Evolutionary conservation across 352 stramenopile species (phyloP).

Genomic region (Pelagophyceae sp.): DNA sequence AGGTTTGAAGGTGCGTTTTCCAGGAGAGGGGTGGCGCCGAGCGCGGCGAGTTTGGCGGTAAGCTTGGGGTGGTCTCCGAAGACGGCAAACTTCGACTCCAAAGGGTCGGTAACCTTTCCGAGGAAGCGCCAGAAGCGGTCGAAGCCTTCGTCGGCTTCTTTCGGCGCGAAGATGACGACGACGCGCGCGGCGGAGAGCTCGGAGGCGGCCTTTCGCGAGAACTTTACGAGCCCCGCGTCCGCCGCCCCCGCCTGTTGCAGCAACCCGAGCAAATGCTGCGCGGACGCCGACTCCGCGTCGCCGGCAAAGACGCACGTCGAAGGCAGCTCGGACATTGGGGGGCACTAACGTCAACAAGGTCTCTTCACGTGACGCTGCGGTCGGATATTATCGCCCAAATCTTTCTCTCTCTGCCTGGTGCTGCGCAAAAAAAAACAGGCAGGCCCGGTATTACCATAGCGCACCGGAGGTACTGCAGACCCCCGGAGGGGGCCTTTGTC

Average conservation of each 20-base stretch:
- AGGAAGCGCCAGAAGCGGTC: slow-evolving; percentile 20
- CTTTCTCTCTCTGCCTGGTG: too few species aligned
- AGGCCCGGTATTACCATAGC: too few species aligned
- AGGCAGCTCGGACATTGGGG: too few species aligned
- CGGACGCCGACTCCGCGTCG: too few species aligned
- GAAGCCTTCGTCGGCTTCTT: neutral
- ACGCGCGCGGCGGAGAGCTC: neutral
- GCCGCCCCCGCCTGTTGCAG: neutral
- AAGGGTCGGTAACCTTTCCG: neutral
- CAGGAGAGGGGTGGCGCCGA: neutral
- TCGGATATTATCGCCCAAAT: too few species aligned
- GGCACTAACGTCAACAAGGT: too few species aligned
- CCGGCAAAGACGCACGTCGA: too few species aligned
- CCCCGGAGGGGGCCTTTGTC: too few species aligned
- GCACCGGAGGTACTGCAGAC: too few species aligned
- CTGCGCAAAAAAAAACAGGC: too few species aligned
- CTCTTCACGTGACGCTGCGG: too few species aligned
- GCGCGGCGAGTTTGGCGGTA: neutral
- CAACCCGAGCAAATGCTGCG: neutral
- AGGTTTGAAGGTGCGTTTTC: too few species aligned
- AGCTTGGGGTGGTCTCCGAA: neutral
- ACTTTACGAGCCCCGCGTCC: neutral
- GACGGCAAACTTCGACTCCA: neutral
- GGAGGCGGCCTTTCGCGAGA: neutral
- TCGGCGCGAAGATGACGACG: neutral